Conservation (phyloP, 2,329 filamentous ascomycete genomes). For the Echinosphaeria canescens region DNA sequence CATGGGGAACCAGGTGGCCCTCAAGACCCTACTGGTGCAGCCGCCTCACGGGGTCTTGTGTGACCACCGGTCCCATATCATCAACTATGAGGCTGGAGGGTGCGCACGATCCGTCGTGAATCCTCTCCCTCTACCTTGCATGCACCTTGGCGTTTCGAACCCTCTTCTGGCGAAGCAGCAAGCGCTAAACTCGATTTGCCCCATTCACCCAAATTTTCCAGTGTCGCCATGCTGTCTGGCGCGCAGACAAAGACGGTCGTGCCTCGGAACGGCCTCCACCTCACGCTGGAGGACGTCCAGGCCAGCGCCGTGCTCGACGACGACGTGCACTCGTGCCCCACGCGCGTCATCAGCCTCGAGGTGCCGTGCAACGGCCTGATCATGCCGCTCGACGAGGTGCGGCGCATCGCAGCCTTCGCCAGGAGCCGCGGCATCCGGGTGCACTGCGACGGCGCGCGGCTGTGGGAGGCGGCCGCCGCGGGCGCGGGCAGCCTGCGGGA, state of each 20-base stretch:
- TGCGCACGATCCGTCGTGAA: conserved; percentile 8
- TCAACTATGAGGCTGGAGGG: conserved; percentile 43
- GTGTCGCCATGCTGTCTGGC: conserved; percentile 48
- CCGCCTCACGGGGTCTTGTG: conserved; percentile 67
- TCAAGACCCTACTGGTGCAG: conserved; percentile 55
- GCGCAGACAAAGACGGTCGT: conserved; percentile 45
- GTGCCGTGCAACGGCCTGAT: conserved; percentile 69
- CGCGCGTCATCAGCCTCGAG: conserved; percentile 61
- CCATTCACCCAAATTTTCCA: conserved; percentile 12
- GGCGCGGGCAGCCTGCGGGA: conserved; percentile 18
- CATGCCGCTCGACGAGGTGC: conserved; percentile 52
- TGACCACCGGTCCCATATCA: conserved; percentile 60
- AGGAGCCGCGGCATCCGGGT: conserved; percentile 20
- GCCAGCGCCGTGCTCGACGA: conserved; percentile 40
- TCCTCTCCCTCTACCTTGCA: neutral
- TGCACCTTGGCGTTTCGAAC: too few species aligned
- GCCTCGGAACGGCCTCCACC: conserved; percentile 47
- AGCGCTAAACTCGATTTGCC: neutral
- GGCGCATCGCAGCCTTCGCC: conserved; percentile 49
- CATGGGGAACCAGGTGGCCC: conserved; percentile 80
- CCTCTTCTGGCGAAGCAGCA: neutral
- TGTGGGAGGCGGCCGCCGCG: conserved; percentile 25
- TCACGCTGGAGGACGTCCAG: conserved; percentile 59
- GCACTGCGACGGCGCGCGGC: conserved; percentile 27
- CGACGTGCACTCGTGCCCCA: conserved; percentile 62